Base-by-base conservation (phyloP, 805 yeast species). In the Suhomyces prunicola region DNA sequence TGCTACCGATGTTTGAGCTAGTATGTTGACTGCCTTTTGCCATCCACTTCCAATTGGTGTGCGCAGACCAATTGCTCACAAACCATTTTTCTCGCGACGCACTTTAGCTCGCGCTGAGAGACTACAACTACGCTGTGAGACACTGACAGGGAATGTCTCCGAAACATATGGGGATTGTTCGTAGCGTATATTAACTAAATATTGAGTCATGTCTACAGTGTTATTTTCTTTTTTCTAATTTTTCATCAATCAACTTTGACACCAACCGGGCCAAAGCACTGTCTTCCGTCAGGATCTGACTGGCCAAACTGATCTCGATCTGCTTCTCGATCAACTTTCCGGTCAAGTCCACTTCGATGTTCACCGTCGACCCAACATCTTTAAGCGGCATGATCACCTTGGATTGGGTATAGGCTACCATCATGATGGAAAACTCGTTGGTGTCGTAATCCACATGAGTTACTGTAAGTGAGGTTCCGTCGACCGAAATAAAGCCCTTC, bases 301-400 rank as follows among this genome's bases (percentile, higher is more conserved):
- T 76, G 54, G 79, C 77, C 55, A 88, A 71, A 57, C 80, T 77
- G 36, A 78, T 52, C 53, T 78, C 80, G 50, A 94, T 87, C 71
- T 93, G 98, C 68, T 90, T 85, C 65, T 90, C 97, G 52, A 93
- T 83, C 54, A 91, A 78, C 72, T 94, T 94, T 17, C 98, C 99
- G 40, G 93, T 88, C 49, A 93, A 76, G 69, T 94, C 99, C 31
- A 94, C 99, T 71, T 94, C 99, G 47, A 94, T 84, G 63, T 94
- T 94, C 26, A 94, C 96, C 15, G 64, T 59, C 40, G 79, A 87
- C 1, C 90, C 92, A 4, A 81, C 62, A 8, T 67, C 57, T 65
- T 90, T 92, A 53, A 64, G 60, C 6, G 97, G 86, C 70, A 91
- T 71, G 2, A 87, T 76, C 22, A 94, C 97, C 65, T 83, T 85